Evolutionary conservation across 1,139 yeast genomes (phyloP).

Genomic region (Yamadazyma blattariae): DNA sequence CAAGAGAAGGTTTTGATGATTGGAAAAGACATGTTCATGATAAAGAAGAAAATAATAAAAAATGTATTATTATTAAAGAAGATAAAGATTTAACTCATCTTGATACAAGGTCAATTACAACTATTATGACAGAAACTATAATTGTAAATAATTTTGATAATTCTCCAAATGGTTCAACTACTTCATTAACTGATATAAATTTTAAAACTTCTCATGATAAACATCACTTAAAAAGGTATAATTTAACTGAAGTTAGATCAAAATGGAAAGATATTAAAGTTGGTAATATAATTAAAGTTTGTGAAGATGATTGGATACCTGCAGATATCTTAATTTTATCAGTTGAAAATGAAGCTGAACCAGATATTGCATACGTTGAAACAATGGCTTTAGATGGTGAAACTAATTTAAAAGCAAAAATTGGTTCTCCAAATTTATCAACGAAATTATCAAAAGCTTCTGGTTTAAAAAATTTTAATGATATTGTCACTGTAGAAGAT

Average conservation of each 20-base stretch:
- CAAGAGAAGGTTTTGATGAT: conserved; percentile 93
- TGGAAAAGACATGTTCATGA: conserved; percentile 85
- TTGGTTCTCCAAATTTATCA: conserved; percentile 63
- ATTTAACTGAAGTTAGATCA: conserved; percentile 31
- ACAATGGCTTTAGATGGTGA: conserved; percentile 99
- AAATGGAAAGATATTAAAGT: conserved; percentile 79
- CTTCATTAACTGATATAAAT: neutral
- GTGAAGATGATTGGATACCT: conserved; percentile 89
- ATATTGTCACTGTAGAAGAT: conserved; percentile 71
- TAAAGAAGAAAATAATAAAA: conserved; percentile 74
- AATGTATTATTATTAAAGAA: conserved; percentile 41
- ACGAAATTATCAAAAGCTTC: conserved; percentile 47
- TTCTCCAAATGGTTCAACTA: neutral
- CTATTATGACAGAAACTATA: conserved; percentile 38
- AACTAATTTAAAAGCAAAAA: conserved; percentile 77
- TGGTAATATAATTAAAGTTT: conserved; percentile 74
- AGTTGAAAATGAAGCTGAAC: conserved; percentile 52
- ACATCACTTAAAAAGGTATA: conserved; percentile 25
- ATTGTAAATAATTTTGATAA: conserved; percentile 9
- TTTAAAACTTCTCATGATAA: conserved; percentile 13
- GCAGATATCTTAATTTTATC: conserved; percentile 79
- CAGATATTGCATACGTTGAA: conserved; percentile 80
- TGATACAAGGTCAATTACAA: conserved; percentile 37
- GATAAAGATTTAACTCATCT: conserved; percentile 24
- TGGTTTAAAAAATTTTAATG: conserved; percentile 49